Conservation (phyloP, 352 stramenopile species). For the Phytophthora hybrid region DNA sequence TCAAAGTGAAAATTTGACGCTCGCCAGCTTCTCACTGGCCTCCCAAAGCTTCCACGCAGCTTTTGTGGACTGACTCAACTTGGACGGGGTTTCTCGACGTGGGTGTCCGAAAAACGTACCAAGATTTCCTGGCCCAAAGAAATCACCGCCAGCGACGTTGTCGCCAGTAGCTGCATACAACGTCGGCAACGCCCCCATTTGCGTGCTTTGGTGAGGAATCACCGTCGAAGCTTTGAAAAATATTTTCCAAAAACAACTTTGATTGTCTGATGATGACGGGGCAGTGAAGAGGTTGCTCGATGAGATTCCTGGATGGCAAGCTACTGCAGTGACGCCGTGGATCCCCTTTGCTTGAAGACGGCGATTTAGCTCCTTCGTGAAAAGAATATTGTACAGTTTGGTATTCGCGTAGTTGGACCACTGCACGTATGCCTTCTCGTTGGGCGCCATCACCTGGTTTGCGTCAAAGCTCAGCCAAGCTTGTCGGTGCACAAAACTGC, state of each 20-base stretch:
- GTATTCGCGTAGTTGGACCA: constrained; percentile 71
- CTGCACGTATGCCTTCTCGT: constrained; percentile 23
- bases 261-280: background rate
- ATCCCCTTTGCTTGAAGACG: constrained; percentile 21
- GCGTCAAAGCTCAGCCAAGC: constrained; percentile 9
- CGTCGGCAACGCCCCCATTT: background rate
- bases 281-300: constrained; percentile 30
- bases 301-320: background rate
- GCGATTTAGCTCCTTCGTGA: constrained; percentile 85
- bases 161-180: constrained; percentile 21
- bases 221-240: constrained; percentile 7
- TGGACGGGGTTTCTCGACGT: constrained; percentile 25
- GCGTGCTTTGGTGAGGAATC: background rate
- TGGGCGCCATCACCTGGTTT: constrained; percentile 8
- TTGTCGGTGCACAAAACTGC: constrained; percentile 35
- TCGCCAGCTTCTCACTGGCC: constrained; percentile 41
- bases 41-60: constrained; percentile 39
- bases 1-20: constrained; percentile 13
- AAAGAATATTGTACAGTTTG: constrained; percentile 93
- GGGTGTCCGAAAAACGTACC: constrained; percentile 31
- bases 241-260: constrained; percentile 5
- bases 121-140: constrained; percentile 25
- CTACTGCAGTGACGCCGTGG: background rate
- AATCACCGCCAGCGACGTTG: constrained; percentile 16
- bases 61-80: constrained; percentile 23